Evolutionary conservation across 148 eudicot genomes (phyloP).

Genomic region (Beta vulgaris): DNA sequence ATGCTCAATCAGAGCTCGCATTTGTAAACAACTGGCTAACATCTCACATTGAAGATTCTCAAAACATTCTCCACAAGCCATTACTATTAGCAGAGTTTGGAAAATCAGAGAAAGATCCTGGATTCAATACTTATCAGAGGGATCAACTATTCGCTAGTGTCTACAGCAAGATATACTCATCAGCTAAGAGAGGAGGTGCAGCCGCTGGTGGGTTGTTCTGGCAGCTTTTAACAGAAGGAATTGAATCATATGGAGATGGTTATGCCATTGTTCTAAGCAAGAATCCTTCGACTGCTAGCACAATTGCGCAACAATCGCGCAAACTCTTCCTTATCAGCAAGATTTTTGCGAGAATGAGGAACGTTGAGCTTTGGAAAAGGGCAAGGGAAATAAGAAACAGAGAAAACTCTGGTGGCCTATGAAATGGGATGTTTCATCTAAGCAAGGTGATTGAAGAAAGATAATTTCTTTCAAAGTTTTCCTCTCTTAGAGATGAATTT

Average conservation of each 20-base stretch:
- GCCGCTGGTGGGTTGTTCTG: slow-evolving; percentile 82
- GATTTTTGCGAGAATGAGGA: slow-evolving; percentile 54
- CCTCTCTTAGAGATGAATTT: slow-evolving; percentile 40
- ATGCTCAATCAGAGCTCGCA: slow-evolving; percentile 51
- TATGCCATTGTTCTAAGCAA: slow-evolving; percentile 58
- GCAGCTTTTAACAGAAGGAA: slow-evolving; percentile 73
- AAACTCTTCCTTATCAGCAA: slow-evolving; percentile 54
- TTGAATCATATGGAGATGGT: slow-evolving; percentile 67
- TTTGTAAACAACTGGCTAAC: slow-evolving; percentile 75
- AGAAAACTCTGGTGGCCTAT: slow-evolving; percentile 31
- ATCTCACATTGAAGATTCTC: slow-evolving; percentile 67
- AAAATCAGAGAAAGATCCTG: slow-evolving; percentile 67
- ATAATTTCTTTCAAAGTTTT: background rate
- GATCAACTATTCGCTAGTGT: slow-evolving; percentile 51
- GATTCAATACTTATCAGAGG: slow-evolving; percentile 53
- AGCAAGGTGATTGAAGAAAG: background rate
- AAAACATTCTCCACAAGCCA: slow-evolving; percentile 61
- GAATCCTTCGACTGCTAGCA: slow-evolving; percentile 54
- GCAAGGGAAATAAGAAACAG: slow-evolving; percentile 49
- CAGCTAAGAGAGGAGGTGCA: slow-evolving; percentile 74
- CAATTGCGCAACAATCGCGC: slow-evolving; percentile 64
- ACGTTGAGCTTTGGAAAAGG: slow-evolving; percentile 59
- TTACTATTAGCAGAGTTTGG: slow-evolving; percentile 78
- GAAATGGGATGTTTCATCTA: background rate
- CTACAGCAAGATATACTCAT: slow-evolving; percentile 55